phyloP scores from a whole-genome alignment of 495 filamentous ascomycete species.

The Mytilinidion resinicola region DNA sequence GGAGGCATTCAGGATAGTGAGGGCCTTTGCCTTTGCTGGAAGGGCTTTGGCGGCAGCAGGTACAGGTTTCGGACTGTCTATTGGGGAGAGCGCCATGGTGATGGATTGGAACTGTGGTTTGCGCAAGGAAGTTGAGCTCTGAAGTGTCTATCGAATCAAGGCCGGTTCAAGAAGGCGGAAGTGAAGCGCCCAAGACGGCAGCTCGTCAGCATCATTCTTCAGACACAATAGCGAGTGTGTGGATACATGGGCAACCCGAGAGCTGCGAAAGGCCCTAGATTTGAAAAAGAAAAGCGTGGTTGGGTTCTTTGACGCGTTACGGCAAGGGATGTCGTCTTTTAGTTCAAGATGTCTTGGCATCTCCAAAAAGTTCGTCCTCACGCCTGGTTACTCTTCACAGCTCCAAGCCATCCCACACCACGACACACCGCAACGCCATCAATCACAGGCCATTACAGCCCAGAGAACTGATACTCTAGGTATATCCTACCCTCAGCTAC shows the following conservation, averaged over 20 bases:
- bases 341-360: slow-evolving; percentile 7
- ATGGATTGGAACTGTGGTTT: background rate
- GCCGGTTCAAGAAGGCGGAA: background rate
- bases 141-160: background rate
- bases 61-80: slow-evolving; percentile 37
- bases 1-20: slow-evolving; percentile 31
- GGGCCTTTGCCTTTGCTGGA: slow-evolving; percentile 34
- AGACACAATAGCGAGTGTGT: background rate
- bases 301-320: background rate
- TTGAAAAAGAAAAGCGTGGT: too few species aligned
- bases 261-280: too few species aligned
- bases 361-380: slow-evolving; percentile 14
- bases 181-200: background rate
- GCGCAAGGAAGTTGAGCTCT: background rate
- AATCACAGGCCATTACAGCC: background rate
- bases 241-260: background rate
- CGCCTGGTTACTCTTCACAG: too few species aligned
- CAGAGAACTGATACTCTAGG: background rate
- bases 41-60: slow-evolving; percentile 27
- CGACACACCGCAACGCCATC: background rate
- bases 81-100: slow-evolving; percentile 14
- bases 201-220: background rate
- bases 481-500: background rate
- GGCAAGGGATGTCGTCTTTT: background rate
- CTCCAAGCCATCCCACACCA: background rate